These are phyloP conservation scores for Aspergillus hortae DNA, from an alignment of 2,329 filamentous ascomycete genomes.

Conservation along the genomic window DNA sequence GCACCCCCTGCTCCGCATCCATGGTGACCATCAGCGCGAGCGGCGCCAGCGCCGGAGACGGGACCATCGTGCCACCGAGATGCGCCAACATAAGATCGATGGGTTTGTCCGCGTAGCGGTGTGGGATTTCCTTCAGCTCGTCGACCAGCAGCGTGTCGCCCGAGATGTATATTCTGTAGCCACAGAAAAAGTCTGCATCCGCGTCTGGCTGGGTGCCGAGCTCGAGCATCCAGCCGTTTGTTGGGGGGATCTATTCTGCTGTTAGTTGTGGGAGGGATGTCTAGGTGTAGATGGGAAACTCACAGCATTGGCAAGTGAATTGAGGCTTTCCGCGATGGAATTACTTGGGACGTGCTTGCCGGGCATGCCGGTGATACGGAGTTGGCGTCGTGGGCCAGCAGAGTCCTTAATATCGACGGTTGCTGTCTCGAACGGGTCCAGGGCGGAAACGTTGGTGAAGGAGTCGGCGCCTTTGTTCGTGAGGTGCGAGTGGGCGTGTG, in stretches of 20 bases:
- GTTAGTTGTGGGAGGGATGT: neutral
- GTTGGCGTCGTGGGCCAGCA: neutral
- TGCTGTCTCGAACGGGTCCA: neutral
- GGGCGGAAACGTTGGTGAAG: neutral
- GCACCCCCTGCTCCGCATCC: constrained; percentile 61
- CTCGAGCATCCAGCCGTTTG: neutral
- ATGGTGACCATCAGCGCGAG: constrained; percentile 69
- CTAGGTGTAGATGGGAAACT: no score
- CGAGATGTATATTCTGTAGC: constrained; percentile 63
- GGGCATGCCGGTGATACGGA: neutral
- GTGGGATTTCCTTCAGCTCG: constrained; percentile 59
- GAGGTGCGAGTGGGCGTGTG: constrained; percentile 56
- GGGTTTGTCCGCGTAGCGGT: constrained; percentile 50
- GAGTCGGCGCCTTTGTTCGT: neutral
- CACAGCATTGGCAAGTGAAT: neutral
- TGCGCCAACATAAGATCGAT: constrained; percentile 67
- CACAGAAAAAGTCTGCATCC: constrained; percentile 37
- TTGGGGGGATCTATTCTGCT: neutral
- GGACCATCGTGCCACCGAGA: constrained; percentile 64
- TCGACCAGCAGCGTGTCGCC: constrained; percentile 63
- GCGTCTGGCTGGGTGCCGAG: neutral
- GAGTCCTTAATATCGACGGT: neutral
- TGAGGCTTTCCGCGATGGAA: neutral
- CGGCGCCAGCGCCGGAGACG: constrained; percentile 50
- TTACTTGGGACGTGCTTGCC: neutral